phyloP scores from a whole-genome alignment of 192 early-diverging fungal genomes.

The Dissophora globulifera region DNA sequence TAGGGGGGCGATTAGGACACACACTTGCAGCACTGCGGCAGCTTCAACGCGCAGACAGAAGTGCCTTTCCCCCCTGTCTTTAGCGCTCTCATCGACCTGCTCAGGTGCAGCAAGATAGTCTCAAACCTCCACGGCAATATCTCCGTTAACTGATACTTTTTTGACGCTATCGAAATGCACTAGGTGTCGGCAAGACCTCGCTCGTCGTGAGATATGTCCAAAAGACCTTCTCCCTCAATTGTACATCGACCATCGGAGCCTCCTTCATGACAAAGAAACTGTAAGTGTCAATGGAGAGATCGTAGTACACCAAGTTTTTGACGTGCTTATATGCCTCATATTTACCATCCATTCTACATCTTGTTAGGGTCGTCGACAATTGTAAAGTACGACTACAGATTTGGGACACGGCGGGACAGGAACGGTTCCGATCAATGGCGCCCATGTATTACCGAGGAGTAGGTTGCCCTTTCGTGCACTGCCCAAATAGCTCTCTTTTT shows the following conservation, averaged over 20 bases:
- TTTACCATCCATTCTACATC: neutral
- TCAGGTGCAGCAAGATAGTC: too few species aligned
- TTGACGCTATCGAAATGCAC: too few species aligned
- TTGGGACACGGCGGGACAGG: slow-evolving; percentile 79
- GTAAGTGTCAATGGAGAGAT: too few species aligned
- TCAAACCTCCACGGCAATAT: neutral
- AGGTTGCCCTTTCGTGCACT: slow-evolving; percentile 1
- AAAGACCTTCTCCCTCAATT: slow-evolving; percentile 80
- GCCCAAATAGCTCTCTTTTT: too few species aligned
- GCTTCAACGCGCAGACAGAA: too few species aligned
- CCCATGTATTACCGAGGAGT: slow-evolving; percentile 79
- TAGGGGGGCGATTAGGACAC: too few species aligned
- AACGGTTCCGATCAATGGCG: slow-evolving; percentile 82
- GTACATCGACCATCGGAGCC: slow-evolving; percentile 80
- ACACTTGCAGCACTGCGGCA: too few species aligned
- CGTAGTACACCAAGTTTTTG: slow-evolving; percentile 4
- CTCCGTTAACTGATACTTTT: neutral
- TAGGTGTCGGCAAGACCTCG: slow-evolving; percentile 86
- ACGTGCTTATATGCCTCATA: neutral
- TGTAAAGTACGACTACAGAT: slow-evolving; percentile 83
- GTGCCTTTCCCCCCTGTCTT: too few species aligned
- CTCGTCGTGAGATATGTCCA: slow-evolving; percentile 78
- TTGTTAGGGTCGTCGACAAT: slow-evolving; percentile 67
- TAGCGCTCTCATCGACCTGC: too few species aligned
- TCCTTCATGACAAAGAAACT: slow-evolving; percentile 82